These are phyloP conservation scores for Magnusiomyces suaveolens DNA, from an alignment of 1,139 yeast genomes.

Conservation along the genomic window DNA sequence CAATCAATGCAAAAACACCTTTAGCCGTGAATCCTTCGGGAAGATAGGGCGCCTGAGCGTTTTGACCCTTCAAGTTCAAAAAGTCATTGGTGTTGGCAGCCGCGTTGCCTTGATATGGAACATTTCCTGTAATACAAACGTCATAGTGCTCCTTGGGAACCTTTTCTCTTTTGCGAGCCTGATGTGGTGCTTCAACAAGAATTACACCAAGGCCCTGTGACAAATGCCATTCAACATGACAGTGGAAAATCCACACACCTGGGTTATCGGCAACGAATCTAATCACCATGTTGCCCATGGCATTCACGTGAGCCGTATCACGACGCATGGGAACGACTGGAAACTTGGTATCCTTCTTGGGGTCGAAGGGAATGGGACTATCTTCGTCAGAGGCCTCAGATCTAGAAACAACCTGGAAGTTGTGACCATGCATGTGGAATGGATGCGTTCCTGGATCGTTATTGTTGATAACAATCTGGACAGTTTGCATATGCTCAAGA, in stretches of 20 bases:
- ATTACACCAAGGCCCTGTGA: constrained; percentile 72
- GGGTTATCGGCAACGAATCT: constrained; percentile 77
- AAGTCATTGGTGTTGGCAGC: constrained; percentile 63
- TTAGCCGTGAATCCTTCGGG: constrained; percentile 84
- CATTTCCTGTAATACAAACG: constrained; percentile 47
- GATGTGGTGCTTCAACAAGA: constrained; percentile 64
- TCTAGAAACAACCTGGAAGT: constrained; percentile 57
- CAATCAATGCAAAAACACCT: constrained; percentile 79
- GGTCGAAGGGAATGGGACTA: constrained; percentile 40
- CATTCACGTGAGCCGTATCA: constrained; percentile 56
- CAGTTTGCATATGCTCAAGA: constrained; percentile 51
- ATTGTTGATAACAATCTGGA: constrained; percentile 62
- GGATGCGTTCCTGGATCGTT: constrained; percentile 73
- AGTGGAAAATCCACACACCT: constrained; percentile 90
- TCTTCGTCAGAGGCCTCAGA: constrained; percentile 42
- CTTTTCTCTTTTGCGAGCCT: constrained; percentile 41
- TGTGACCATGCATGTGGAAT: constrained; percentile 79
- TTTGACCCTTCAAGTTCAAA: constrained; percentile 62
- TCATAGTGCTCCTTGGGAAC: constrained; percentile 49
- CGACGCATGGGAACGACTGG: constrained; percentile 59
- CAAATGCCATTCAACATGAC: constrained; percentile 92
- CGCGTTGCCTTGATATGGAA: constrained; percentile 63
- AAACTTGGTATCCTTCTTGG: constrained; percentile 42
- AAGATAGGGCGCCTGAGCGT: constrained; percentile 50
- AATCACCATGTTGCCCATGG: constrained; percentile 54